These are phyloP conservation scores for Echinosophora koreensis DNA, from an alignment of 306 rosid genomes.

Conservation along the genomic window DNA sequence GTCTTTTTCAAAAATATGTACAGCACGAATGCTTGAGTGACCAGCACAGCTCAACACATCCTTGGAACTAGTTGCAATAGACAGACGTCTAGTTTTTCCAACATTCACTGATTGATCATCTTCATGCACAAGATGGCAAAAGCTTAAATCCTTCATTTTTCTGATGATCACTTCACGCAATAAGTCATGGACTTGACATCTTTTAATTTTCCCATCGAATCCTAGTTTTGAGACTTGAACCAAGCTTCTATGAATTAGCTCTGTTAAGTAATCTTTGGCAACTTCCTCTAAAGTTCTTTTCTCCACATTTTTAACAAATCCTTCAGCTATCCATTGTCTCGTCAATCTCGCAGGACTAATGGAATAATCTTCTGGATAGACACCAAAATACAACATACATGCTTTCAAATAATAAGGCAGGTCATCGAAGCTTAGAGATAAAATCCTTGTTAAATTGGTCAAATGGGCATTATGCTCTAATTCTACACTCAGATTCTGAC, in stretches of 20 bases:
- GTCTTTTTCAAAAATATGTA: slow-evolving; percentile 11
- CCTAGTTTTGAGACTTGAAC: slow-evolving; percentile 23
- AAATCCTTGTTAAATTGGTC: slow-evolving; percentile 4
- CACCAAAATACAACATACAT: slow-evolving; percentile 47
- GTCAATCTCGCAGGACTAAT: slow-evolving; percentile 34
- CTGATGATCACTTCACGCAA: slow-evolving; percentile 38
- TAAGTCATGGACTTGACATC: slow-evolving; percentile 43
- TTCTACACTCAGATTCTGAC: slow-evolving; percentile 30
- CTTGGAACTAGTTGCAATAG: neutral
- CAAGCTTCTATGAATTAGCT: slow-evolving; percentile 50
- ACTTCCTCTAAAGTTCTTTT: slow-evolving; percentile 38
- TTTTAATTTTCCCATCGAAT: slow-evolving; percentile 37
- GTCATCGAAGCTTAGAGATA: slow-evolving; percentile 47
- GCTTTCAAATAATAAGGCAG: slow-evolving; percentile 43
- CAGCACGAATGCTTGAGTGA: slow-evolving; percentile 22
- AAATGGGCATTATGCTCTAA: slow-evolving; percentile 31
- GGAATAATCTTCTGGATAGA: slow-evolving; percentile 49
- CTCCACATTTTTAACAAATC: slow-evolving; percentile 28
- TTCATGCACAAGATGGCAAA: slow-evolving; percentile 30
- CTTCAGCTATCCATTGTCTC: slow-evolving; percentile 55
- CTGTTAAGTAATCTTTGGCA: slow-evolving; percentile 43
- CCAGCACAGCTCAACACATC: neutral
- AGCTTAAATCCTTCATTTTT: slow-evolving; percentile 26
- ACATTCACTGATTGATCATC: neutral
- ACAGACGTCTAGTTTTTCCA: slow-evolving; percentile 37